Evolutionary conservation across 805 yeast genomes (phyloP), one percentile per base, ranked within the genome.

Genomic region (Barnettozyma vustinii): DNA sequence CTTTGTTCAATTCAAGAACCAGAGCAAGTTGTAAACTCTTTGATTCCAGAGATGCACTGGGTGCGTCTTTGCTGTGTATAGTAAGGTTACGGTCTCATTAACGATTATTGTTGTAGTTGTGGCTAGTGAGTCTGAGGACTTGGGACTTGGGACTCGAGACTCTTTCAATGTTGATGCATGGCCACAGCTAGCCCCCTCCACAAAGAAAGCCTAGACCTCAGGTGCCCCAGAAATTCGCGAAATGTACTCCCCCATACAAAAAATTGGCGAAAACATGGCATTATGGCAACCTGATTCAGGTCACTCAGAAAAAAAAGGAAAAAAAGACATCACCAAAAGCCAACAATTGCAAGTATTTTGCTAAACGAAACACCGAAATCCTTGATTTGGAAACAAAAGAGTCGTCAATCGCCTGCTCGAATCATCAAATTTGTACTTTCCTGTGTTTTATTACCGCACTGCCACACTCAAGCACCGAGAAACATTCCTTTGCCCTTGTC

Each of bases 1-100:
- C 35, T 80, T 80, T 58, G 71, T 69, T 53, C 65, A 45, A 40
- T 52, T 45, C 47, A 52, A 62, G 43, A 30, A 47, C 43, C 58
- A 52, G 54, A 55, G 61, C 35, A 52, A 64, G 54, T 37, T 57
- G 45, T 60, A 37, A 55, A 9, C n/a, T 19, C 15, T 9, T 37
- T 16, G 12, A 19, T 4, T 21, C 25, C 40, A 19, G n/a, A 13
- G 25, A 21, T 21, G 40, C n/a, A 37, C 40, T 37, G 42, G 26
- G 42, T 39, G 30, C 23, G 42, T 21, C 42, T 21, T 39, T 39
- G 42, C 23, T 39, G 26, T 39, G 39, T 36, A 36, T 36, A 36
- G 39, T 36, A 18, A 20, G 18, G 41, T 23, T 8, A 39, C 18
- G 41, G 41, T 39, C 30, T 23, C 27, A 10, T 21, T n/a, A 12